Evolutionary conservation across 305 asterid species (phyloP).

Genomic region (Fraxinus sp.): DNA sequence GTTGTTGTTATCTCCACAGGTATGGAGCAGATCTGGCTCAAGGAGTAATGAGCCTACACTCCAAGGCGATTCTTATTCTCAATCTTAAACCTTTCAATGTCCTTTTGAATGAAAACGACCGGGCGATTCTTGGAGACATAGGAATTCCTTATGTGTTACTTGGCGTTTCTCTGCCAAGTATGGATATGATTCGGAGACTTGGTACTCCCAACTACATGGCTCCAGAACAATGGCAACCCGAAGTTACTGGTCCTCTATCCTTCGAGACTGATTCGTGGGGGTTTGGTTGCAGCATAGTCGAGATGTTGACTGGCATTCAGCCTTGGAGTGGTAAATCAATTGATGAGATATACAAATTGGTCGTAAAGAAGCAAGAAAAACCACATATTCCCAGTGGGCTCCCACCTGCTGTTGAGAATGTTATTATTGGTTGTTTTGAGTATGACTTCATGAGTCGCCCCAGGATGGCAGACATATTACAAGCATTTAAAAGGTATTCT

Average conservation of each 20-base stretch:
- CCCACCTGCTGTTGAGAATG: slow-evolving; percentile 81
- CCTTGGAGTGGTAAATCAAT: slow-evolving; percentile 88
- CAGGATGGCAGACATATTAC: slow-evolving; percentile 70
- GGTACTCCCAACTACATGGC: slow-evolving; percentile 95
- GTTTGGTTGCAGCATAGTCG: slow-evolving; percentile 86
- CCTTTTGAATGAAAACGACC: slow-evolving; percentile 61
- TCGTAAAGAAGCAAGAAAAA: slow-evolving; percentile 64
- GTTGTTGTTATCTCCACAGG: slow-evolving; percentile 36
- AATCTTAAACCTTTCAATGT: slow-evolving; percentile 84
- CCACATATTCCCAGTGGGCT: slow-evolving; percentile 80
- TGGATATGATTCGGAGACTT: slow-evolving; percentile 61
- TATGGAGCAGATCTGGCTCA: slow-evolving; percentile 84
- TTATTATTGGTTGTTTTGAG: slow-evolving; percentile 82
- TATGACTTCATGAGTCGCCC: slow-evolving; percentile 87
- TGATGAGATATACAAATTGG: slow-evolving; percentile 59
- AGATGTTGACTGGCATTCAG: slow-evolving; percentile 79
- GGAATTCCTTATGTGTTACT: slow-evolving; percentile 68
- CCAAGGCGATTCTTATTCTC: slow-evolving; percentile 69
- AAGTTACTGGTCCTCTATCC: slow-evolving; percentile 79
- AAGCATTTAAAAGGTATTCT: slow-evolving; percentile 75
- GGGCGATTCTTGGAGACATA: slow-evolving; percentile 66
- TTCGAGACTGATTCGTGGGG: slow-evolving; percentile 96
- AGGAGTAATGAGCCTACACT: slow-evolving; percentile 82
- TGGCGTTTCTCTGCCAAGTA: slow-evolving; percentile 58
- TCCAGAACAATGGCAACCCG: slow-evolving; percentile 97